Conservation (phyloP, 768 basidiomycete genomes). For the Collybia sordida region DNA sequence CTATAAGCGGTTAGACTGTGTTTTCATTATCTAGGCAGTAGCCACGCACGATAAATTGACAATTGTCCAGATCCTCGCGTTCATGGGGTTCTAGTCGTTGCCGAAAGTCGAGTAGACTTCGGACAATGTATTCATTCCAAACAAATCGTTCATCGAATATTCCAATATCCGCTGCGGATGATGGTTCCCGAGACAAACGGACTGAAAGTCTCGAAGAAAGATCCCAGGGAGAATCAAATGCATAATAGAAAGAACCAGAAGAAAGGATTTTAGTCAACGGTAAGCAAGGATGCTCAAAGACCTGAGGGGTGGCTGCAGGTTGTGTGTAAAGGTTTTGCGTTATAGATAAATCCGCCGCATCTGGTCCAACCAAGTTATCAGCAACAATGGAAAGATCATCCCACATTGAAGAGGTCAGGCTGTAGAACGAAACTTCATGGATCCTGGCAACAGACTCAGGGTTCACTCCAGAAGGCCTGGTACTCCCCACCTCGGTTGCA, state of each 20-base stretch:
- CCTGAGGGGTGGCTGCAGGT: slow-evolving; percentile 38
- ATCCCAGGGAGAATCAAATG: slow-evolving; percentile 83
- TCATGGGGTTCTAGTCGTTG: slow-evolving; percentile 70
- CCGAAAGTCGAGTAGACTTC: slow-evolving; percentile 86
- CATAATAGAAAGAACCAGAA: slow-evolving; percentile 92
- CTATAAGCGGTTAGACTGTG: slow-evolving; percentile 33
- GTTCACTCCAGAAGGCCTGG: slow-evolving; percentile 54
- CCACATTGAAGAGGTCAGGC: slow-evolving; percentile 81
- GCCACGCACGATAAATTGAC: slow-evolving; percentile 77
- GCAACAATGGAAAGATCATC: slow-evolving; percentile 69
- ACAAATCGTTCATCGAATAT: slow-evolving; percentile 86
- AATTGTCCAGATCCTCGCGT: slow-evolving; percentile 72
- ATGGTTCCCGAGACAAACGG: slow-evolving; percentile 56
- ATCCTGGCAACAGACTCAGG: slow-evolving; percentile 80
- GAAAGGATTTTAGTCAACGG: slow-evolving; percentile 90
- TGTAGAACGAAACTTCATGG: slow-evolving; percentile 87
- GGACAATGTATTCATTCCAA: slow-evolving; percentile 93
- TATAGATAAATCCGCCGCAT: slow-evolving; percentile 47
- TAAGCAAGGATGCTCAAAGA: slow-evolving; percentile 88
- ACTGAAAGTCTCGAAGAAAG: slow-evolving; percentile 79
- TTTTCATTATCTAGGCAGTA: slow-evolving; percentile 4
- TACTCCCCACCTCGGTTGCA: slow-evolving; percentile 74
- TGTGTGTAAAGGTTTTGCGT: slow-evolving; percentile 50
- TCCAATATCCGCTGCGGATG: slow-evolving; percentile 43
- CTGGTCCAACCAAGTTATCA: slow-evolving; percentile 48